Percentiles rank a stretch among this genome's conserved stretches.
Conservation (phyloP, 495 filamentous ascomycete genomes). For the Trichoderma erinaceum region DNA sequence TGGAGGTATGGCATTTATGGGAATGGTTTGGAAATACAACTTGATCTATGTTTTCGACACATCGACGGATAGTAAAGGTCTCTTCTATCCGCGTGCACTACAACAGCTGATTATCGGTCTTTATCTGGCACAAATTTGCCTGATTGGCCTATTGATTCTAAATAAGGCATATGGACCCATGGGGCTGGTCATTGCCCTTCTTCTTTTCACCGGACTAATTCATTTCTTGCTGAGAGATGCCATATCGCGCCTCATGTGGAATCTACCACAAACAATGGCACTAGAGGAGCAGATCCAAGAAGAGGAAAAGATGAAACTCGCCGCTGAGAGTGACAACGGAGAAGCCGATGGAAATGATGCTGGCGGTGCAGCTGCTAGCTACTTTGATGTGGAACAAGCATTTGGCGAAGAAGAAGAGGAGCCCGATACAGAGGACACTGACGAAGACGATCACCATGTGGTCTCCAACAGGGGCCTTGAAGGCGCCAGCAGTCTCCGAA, state of each 20-base stretch:
- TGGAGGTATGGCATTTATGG: slow-evolving; percentile 70
- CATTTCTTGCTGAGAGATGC: slow-evolving; percentile 74
- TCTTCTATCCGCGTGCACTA: slow-evolving; percentile 68
- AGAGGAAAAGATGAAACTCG: slow-evolving; percentile 14
- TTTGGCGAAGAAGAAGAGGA: slow-evolving; percentile 23
- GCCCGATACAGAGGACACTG: slow-evolving; percentile 20
- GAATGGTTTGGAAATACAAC: slow-evolving; percentile 82
- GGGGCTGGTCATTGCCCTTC: slow-evolving; percentile 64
- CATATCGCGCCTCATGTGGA: slow-evolving; percentile 66
- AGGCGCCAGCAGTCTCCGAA: slow-evolving; percentile 28
- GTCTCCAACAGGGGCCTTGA: slow-evolving; percentile 24
- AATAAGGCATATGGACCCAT: slow-evolving; percentile 61
- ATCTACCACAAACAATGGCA: slow-evolving; percentile 51
- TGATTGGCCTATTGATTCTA: slow-evolving; percentile 79
- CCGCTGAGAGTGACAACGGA: neutral
- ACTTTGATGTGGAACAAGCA: slow-evolving; percentile 52
- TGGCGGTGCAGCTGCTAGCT: slow-evolving; percentile 30
- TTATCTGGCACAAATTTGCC: slow-evolving; percentile 70
- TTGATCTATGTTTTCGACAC: slow-evolving; percentile 74
- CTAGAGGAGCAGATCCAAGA: slow-evolving; percentile 17
- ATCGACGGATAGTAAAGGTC: slow-evolving; percentile 75
- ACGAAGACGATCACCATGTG: slow-evolving; percentile 28
- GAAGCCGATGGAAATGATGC: slow-evolving; percentile 18
- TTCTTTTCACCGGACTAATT: slow-evolving; percentile 68
- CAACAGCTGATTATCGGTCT: slow-evolving; percentile 78